Base-by-base conservation (phyloP, 768 basidiomycete genomes). In the Kwoniella botswanensis region DNA sequence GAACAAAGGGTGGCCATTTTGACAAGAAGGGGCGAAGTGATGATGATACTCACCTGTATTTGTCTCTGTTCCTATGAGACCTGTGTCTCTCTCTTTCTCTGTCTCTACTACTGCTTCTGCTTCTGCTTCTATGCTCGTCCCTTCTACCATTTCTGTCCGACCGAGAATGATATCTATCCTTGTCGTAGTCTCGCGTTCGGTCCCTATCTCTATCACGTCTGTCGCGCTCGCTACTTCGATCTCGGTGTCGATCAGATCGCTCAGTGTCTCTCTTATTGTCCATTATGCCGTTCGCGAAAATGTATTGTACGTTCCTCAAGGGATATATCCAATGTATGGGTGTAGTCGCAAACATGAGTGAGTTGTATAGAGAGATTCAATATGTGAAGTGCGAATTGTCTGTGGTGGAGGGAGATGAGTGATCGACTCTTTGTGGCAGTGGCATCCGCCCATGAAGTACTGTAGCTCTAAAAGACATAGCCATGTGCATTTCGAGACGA, bases 161-260 rank as follows among this genome's bases (percentile, higher is more conserved):
- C 11, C 67, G 44, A 11, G 59, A 53, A 46, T 59, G 67, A 53
- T 61, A 26, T 41, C 44, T 18, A 11, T 59, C 70, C 54, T 59
- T 35, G 18, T 65, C 62, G 26, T 15, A 9, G n/a, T 68, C 42
- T 58, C 43, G 18, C 21, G 21, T 21, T 52, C 62, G 13, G 44
- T 42, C 46, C 35, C 46, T 29, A 65, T 44, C 26, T 46, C 53
- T n/a, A 18, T 59, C 65, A 52, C 65, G 24, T 41, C 65, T 62
- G 13, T 60, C 64, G 35, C 70, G 56, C 42, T 64, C 58, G 13
- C 56, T 57, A 10, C 68, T 29, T 53, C 55, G 52, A 29, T 63
- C 62, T 24, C 52, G 22, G 42, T 59, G 62, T 35, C 35, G 35
- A 55, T 11, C 11, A 24, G 54, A 55, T n/a, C 54, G n/a, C 54